These are phyloP conservation scores for Ustilago esculenta DNA, from an alignment of 1,284 basidiomycete species.

Conservation along the genomic window DNA sequence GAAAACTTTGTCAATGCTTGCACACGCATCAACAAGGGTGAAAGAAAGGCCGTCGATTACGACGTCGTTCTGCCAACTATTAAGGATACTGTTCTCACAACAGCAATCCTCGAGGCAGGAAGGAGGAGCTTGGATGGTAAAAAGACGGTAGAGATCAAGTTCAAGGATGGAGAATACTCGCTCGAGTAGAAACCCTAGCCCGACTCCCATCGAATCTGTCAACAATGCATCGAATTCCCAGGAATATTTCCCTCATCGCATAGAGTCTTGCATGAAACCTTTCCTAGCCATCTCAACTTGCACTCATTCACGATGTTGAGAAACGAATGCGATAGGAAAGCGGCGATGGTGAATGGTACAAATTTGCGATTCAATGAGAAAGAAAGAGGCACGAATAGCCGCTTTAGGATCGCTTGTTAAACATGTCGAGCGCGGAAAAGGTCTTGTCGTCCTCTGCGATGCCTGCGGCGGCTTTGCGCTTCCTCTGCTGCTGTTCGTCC, in stretches of 20 bases:
- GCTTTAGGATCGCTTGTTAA: constrained; percentile 22
- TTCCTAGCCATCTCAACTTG: too few relatives aligned
- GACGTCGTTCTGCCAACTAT: constrained; percentile 87
- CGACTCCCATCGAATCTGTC: too few relatives aligned
- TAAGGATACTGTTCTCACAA: constrained; percentile 85
- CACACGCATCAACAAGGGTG: constrained; percentile 75
- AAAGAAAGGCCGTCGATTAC: constrained; percentile 75
- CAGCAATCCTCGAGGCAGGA: constrained; percentile 89
- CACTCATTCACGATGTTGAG: too few relatives aligned
- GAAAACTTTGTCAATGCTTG: constrained; percentile 83
- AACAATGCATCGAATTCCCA: too few relatives aligned
- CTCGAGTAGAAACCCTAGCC: too few relatives aligned
- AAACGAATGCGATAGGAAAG: too few relatives aligned
- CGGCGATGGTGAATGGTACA: neutral
- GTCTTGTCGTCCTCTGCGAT: constrained; percentile 13
- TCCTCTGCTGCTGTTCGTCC: constrained; percentile 22
- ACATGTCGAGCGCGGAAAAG: constrained; percentile 38
- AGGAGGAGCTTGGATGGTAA: constrained; percentile 87
- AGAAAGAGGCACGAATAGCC: neutral
- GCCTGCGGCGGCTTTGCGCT: constrained; percentile 30
- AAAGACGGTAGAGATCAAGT: constrained; percentile 79
- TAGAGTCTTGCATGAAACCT: too few relatives aligned
- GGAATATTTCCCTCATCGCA: too few relatives aligned
- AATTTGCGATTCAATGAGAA: neutral
- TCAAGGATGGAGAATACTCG: constrained; percentile 75